Conservation (phyloP, 306 rosid genomes). For the Prunus davidiana region DNA sequence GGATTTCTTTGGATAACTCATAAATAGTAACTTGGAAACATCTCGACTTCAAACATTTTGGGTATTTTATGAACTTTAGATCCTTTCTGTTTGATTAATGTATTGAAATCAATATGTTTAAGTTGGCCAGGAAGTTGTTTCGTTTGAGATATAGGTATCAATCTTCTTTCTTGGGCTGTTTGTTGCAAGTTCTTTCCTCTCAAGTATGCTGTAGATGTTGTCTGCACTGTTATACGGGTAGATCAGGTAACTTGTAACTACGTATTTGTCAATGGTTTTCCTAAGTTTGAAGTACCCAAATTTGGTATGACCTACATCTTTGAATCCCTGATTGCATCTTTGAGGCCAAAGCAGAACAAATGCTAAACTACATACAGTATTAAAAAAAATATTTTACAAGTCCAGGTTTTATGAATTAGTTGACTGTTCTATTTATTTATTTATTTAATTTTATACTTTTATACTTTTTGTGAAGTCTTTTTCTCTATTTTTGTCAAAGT, state of each 20-base stretch:
- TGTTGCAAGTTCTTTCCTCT: slow-evolving; percentile 66
- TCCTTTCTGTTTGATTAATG: background rate
- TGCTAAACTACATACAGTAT: no score
- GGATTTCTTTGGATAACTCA: background rate
- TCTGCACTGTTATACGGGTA: slow-evolving; percentile 49
- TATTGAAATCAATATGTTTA: background rate
- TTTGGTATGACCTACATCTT: no score
- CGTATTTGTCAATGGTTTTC: no score
- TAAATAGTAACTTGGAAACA: background rate
- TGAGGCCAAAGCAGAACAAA: no score
- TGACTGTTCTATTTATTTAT: no score
- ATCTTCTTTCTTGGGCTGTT: slow-evolving; percentile 5
- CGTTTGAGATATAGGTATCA: slow-evolving; percentile 5
- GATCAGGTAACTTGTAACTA: no score
- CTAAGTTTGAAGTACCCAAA: no score
- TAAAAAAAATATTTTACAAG: no score
- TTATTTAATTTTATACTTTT: background rate
- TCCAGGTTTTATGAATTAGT: no score
- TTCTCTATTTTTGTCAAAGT: background rate
- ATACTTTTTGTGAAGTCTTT: background rate
- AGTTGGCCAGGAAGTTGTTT: background rate
- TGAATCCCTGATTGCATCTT: no score
- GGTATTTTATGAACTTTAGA: background rate
- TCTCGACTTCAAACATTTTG: background rate
- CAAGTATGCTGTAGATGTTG: slow-evolving; percentile 87